These are phyloP conservation scores for Coemansia sp. DNA, from an alignment of 371 early-diverging fungal species.

Conservation along the genomic window DNA sequence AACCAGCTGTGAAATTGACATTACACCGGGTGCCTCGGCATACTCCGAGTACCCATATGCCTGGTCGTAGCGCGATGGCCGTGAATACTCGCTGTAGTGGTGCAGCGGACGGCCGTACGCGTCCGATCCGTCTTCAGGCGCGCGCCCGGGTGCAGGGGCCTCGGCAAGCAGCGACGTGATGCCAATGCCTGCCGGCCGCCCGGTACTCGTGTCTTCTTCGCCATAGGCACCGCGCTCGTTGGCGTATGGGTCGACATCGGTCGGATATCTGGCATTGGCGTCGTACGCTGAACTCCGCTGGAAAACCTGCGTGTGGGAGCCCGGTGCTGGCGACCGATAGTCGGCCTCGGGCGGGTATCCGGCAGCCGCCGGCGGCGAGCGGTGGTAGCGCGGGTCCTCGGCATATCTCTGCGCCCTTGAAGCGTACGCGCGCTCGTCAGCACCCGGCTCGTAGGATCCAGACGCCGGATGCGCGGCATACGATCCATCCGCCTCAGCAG, in stretches of 20 bases:
- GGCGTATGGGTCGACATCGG: slow-evolving; percentile 14
- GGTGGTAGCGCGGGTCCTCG: slow-evolving; percentile 18
- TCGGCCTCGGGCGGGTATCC: slow-evolving; percentile 19
- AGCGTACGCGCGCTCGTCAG: slow-evolving; percentile 8
- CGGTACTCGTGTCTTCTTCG: slow-evolving; percentile 9
- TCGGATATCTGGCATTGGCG: not conserved
- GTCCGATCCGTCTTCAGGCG: not conserved
- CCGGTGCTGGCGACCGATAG: slow-evolving; percentile 26
- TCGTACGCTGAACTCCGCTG: slow-evolving; percentile 21
- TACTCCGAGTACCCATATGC: slow-evolving; percentile 11
- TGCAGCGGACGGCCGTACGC: not conserved
- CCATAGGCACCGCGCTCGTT: slow-evolving; percentile 12
- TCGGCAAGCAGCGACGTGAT: slow-evolving; percentile 41
- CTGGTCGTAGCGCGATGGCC: slow-evolving; percentile 12
- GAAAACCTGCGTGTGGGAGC: slow-evolving; percentile 21
- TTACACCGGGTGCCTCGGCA: slow-evolving; percentile 26
- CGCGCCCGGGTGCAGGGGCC: slow-evolving; percentile 9
- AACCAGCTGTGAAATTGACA: slow-evolving; percentile 50
- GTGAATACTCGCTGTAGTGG: slow-evolving; percentile 13
- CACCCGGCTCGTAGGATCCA: not conserved
- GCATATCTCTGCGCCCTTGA: slow-evolving; percentile 6
- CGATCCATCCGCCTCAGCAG: not conserved
- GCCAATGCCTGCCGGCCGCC: slow-evolving; percentile 31
- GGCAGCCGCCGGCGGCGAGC: slow-evolving; percentile 10
- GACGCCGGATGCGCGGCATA: slow-evolving; percentile 6